These are phyloP conservation scores for Spergularia marina DNA, from an alignment of 148 eudicot species.

Conservation along the genomic window DNA sequence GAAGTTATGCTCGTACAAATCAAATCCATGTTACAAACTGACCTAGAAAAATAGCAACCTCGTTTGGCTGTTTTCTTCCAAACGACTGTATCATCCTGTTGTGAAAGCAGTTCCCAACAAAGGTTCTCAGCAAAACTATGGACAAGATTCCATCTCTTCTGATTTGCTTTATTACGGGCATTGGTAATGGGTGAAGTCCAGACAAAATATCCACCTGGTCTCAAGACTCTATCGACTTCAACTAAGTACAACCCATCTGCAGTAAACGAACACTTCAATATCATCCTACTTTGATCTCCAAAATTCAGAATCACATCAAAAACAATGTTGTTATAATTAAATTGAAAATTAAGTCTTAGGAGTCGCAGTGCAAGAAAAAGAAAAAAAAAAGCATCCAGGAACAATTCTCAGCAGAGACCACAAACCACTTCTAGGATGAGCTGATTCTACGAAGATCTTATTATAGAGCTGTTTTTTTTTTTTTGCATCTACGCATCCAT, in stretches of 20 bases:
- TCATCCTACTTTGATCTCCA: constrained; percentile 4
- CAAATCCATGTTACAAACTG: constrained; percentile 23
- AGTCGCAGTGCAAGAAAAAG: not conserved
- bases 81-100: constrained; percentile 94
- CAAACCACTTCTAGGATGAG: not conserved
- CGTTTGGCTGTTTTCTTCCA: constrained; percentile 87
- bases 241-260: constrained; percentile 80
- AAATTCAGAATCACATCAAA: not conserved
- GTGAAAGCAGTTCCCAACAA: constrained; percentile 89
- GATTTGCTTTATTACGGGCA: constrained; percentile 73
- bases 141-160: constrained; percentile 75
- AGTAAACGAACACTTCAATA: constrained; percentile 4
- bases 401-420: not conserved
- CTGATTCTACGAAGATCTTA: not conserved
- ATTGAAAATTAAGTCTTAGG: not conserved
- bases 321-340: not conserved
- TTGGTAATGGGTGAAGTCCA: constrained; percentile 94
- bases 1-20: not conserved
- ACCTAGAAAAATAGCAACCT: constrained; percentile 77
- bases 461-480: not conserved
- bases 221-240: constrained; percentile 87
- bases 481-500: not conserved
- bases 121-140: constrained; percentile 54
- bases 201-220: constrained; percentile 98
- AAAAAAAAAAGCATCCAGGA: not conserved